Conservation (phyloP, 169 alveolate genomes). For the Cryptosporidium viatorum region DNA sequence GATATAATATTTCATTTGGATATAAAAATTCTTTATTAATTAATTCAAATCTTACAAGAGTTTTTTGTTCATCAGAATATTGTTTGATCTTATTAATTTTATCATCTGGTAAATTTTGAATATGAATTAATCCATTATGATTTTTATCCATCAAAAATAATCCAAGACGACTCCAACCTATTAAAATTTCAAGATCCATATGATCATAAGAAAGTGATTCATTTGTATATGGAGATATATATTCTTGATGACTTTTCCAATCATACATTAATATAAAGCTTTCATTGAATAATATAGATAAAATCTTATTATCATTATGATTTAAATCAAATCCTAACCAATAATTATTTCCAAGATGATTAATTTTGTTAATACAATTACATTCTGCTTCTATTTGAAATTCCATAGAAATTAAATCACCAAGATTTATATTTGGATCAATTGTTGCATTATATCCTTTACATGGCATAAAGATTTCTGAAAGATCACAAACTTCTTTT, state of each 20-base stretch:
- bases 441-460: conserved; percentile 20
- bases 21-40: background rate
- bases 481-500: conserved; percentile 10
- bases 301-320: background rate
- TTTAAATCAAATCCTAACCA: conserved; percentile 55
- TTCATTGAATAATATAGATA: background rate
- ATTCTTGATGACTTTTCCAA: conserved; percentile 14
- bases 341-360: conserved; percentile 14
- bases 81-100: background rate
- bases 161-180: conserved; percentile 36
- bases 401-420: background rate
- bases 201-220: background rate
- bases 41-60: conserved; percentile 3
- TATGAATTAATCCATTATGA: conserved; percentile 4
- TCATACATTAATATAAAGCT: conserved; percentile 18
- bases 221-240: conserved; percentile 51
- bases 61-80: background rate
- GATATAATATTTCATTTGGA: conserved; percentile 31
- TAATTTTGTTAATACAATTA: conserved; percentile 7
- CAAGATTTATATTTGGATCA: background rate
- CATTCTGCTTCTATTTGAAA: background rate
- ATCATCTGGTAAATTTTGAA: background rate
- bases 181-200: conserved; percentile 2
- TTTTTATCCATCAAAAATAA: background rate
- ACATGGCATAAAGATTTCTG: conserved; percentile 13